Conservation (phyloP, 2,329 filamentous ascomycete species). For the Alternaria novae-zelandiae region DNA sequence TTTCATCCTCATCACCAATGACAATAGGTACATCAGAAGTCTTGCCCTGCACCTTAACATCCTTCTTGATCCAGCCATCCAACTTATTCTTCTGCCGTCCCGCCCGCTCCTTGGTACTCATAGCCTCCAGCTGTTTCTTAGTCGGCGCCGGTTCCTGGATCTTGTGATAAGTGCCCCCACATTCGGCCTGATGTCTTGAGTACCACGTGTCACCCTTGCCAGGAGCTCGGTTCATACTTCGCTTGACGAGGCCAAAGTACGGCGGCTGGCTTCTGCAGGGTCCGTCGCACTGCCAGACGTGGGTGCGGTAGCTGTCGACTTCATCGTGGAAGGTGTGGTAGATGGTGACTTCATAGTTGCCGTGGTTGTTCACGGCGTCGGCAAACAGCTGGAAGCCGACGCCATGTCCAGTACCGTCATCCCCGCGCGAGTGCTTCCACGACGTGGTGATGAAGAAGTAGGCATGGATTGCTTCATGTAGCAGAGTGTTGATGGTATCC, state of each 20-base stretch:
- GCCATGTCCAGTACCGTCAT: constrained; percentile 53
- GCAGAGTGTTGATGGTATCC: constrained; percentile 53
- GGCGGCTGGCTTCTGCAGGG: constrained; percentile 48
- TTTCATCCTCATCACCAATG: constrained; percentile 15
- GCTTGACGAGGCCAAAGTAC: constrained; percentile 54
- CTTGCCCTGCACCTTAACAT: constrained; percentile 14
- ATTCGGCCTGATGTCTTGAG: constrained; percentile 48
- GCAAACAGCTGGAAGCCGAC: constrained; percentile 52
- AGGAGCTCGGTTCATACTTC: constrained; percentile 55
- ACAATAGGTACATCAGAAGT: constrained; percentile 11
- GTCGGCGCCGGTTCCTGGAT: constrained; percentile 51
- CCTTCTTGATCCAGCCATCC: constrained; percentile 47
- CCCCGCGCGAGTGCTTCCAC: constrained; percentile 51
- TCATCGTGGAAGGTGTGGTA: constrained; percentile 56
- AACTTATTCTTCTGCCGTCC: constrained; percentile 55
- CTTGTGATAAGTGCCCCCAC: constrained; percentile 52
- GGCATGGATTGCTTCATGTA: constrained; percentile 55
- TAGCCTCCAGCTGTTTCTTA: constrained; percentile 49
- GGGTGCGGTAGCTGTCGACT: constrained; percentile 54
- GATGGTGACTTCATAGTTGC: constrained; percentile 50
- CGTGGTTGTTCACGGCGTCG: constrained; percentile 54
- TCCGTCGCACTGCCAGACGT: constrained; percentile 54
- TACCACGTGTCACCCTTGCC: constrained; percentile 53
- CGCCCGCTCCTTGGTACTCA: constrained; percentile 51
- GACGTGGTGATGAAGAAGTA: constrained; percentile 56